These are phyloP conservation scores for Phytophthora tentaculata DNA, from an alignment of 352 stramenopile species.

Conservation along the genomic window DNA sequence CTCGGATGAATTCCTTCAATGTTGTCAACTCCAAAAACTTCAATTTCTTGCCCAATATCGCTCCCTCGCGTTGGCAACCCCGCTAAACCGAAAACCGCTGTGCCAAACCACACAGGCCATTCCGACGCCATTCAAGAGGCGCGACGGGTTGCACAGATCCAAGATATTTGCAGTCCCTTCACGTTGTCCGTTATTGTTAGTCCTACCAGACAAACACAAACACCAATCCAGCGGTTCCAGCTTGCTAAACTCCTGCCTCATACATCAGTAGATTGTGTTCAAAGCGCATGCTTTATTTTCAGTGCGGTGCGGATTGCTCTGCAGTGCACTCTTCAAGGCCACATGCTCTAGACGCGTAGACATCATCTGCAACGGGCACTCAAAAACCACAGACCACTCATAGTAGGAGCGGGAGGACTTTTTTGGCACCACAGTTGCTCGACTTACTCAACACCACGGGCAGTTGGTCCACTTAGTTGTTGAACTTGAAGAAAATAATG, in stretches of 20 bases:
- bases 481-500: slow-evolving; percentile 94
- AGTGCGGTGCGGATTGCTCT: slow-evolving; percentile 24
- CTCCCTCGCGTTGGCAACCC: not conserved
- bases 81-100: not conserved
- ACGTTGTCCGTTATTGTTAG: slow-evolving; percentile 25
- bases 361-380: slow-evolving; percentile 95
- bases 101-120: not conserved
- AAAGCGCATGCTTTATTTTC: slow-evolving; percentile 46
- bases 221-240: slow-evolving; percentile 3
- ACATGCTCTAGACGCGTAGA: slow-evolving; percentile 34
- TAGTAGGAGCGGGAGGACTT: slow-evolving; percentile 32
- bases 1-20: slow-evolving; percentile 3
- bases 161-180: slow-evolving; percentile 32
- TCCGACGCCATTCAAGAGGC: slow-evolving; percentile 31
- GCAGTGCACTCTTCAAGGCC: slow-evolving; percentile 24
- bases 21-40: not conserved
- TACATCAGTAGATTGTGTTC: slow-evolving; percentile 25
- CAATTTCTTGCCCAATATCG: not conserved
- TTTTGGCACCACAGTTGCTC: slow-evolving; percentile 7
- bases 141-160: slow-evolving; percentile 30
- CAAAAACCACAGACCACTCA: slow-evolving; percentile 92
- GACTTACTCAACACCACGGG: slow-evolving; percentile 29
- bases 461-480: slow-evolving; percentile 76
- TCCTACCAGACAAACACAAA: slow-evolving; percentile 14
- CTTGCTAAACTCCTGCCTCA: slow-evolving; percentile 8